These are phyloP conservation scores for Ganoderma multipileum DNA, from an alignment of 1,284 basidiomycete genomes.

Conservation along the genomic window DNA sequence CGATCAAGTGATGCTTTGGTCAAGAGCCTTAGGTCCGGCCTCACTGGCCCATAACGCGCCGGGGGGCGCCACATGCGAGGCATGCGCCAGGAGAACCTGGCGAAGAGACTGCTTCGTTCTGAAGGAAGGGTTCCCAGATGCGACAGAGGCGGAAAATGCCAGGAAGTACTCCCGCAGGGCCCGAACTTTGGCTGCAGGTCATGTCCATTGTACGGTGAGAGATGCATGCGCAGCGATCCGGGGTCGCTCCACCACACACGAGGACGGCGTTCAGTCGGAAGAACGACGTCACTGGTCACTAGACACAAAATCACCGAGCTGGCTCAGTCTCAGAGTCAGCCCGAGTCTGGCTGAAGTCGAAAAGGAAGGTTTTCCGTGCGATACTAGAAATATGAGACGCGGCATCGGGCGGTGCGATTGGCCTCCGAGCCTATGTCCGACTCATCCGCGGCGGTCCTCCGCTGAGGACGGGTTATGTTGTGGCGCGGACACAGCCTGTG, in stretches of 20 bases:
- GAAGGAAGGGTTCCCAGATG: constrained; percentile 20
- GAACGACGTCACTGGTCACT: constrained; percentile 20
- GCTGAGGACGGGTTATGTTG: constrained; percentile 16
- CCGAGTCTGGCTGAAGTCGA: not conserved
- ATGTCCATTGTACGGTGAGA: no score
- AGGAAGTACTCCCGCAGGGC: not conserved
- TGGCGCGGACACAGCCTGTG: constrained; percentile 22
- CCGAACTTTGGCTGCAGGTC: constrained; percentile 8
- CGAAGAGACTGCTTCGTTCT: not conserved
- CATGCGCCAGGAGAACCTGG: constrained; percentile 13
- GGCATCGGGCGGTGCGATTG: constrained; percentile 21
- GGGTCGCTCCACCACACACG: constrained; percentile 19
- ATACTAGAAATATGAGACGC: not conserved
- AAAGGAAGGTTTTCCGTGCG: not conserved
- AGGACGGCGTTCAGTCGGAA: constrained; percentile 27
- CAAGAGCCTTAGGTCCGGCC: not conserved
- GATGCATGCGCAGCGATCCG: constrained; percentile 15
- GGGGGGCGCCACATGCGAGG: constrained; percentile 8
- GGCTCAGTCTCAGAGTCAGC: not conserved
- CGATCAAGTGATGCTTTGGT: constrained; percentile 24
- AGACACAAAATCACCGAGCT: not conserved
- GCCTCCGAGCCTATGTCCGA: constrained; percentile 13
- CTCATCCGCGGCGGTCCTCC: constrained; percentile 15
- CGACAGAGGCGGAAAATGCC: constrained; percentile 10
- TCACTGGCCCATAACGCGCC: not conserved